Conservation (phyloP, 345 rosid genomes). For the Citrus hindsii region DNA sequence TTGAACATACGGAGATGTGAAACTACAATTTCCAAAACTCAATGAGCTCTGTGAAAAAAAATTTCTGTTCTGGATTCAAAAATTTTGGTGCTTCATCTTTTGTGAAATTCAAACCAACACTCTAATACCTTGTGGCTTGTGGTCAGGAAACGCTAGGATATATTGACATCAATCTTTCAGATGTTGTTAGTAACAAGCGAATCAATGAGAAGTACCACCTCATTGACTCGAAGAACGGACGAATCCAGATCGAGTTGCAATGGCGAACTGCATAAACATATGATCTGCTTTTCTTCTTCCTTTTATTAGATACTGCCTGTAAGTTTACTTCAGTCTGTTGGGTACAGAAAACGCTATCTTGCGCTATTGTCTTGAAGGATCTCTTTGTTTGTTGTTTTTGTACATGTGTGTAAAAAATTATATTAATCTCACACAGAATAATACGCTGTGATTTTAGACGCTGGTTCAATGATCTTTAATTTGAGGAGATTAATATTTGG, state of each 20-base stretch:
- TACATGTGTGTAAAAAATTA: not conserved
- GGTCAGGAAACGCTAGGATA: constrained; percentile 82
- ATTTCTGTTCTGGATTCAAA: not conserved
- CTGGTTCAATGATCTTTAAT: not conserved
- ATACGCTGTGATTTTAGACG: not conserved
- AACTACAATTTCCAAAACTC: not conserved
- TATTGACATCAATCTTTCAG: constrained; percentile 60
- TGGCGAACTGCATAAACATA: constrained; percentile 66
- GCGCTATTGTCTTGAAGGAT: not conserved
- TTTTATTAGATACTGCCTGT: not conserved
- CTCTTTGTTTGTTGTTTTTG: constrained; percentile 1
- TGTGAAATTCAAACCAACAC: not conserved
- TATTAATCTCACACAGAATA: not conserved
- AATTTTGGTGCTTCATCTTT: not conserved
- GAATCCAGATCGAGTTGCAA: constrained; percentile 79
- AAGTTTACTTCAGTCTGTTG: not conserved
- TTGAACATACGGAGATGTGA: not conserved
- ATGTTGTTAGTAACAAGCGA: constrained; percentile 80
- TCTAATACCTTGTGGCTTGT: not conserved
- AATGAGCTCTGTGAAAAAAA: not conserved
- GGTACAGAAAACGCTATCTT: not conserved
- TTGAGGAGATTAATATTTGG: not conserved
- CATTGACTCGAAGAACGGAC: constrained; percentile 87
- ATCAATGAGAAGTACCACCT: constrained; percentile 87
- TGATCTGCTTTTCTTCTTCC: constrained; percentile 6